Evolutionary conservation across 139 green algal genomes (phyloP).

Genomic region (Picochlorum sp.): DNA sequence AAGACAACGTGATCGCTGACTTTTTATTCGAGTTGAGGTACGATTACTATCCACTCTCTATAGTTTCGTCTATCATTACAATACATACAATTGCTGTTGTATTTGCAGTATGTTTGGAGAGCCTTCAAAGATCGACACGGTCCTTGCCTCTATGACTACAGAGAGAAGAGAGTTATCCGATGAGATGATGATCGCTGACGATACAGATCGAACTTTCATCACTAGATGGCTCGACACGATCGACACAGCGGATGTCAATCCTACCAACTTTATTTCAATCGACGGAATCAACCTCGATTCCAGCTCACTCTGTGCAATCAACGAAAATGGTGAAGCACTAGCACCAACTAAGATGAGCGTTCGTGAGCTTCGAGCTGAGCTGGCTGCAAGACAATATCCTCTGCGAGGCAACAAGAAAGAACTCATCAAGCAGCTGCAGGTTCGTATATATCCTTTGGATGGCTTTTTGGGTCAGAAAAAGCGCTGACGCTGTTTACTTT

Average conservation of each 20-base stretch:
- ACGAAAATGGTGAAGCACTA: background rate
- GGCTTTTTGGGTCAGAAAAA: background rate
- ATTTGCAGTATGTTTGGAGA: slow-evolving; percentile 1
- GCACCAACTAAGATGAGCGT: slow-evolving; percentile 7
- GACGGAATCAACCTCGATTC: slow-evolving; percentile 3
- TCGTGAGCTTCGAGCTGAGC: slow-evolving; percentile 8
- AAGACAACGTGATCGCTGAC: background rate
- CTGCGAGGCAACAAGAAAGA: slow-evolving; percentile 9
- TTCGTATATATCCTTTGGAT: background rate
- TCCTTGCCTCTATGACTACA: background rate
- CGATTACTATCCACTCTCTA: background rate
- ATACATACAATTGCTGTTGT: background rate
- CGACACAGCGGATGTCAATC: background rate
- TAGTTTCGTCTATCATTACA: no score
- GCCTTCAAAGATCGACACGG: slow-evolving; percentile 1
- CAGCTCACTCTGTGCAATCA: background rate
- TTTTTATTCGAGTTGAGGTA: slow-evolving; percentile 7
- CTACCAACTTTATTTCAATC: background rate
- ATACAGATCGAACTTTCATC: slow-evolving; percentile 3
- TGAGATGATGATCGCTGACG: background rate
- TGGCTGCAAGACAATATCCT: background rate
- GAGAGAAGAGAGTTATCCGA: background rate
- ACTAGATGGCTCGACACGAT: background rate
- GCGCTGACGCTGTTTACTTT: background rate
- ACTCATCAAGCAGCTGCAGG: background rate